Percentiles rank a stretch among this genome's conserved stretches.
These are phyloP conservation scores for Psidium guajava DNA, from an alignment of 345 rosid species.

Conservation along the genomic window DNA sequence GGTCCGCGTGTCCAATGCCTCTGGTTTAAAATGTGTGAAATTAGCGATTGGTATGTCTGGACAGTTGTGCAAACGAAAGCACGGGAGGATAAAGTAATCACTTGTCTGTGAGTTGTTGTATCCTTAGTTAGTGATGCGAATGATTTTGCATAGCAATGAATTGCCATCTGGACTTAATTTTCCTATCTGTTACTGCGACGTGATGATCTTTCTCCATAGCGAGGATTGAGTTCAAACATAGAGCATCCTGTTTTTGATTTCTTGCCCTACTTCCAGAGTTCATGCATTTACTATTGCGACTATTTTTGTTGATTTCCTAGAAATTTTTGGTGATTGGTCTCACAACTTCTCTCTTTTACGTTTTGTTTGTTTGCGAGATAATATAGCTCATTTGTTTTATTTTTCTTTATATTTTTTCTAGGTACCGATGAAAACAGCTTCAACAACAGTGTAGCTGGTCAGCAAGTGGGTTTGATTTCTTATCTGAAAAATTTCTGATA, in stretches of 20 bases:
- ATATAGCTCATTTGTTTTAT: background rate
- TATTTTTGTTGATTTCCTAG: background rate
- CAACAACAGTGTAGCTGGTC: conserved; percentile 88
- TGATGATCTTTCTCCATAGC: background rate
- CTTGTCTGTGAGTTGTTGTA: background rate
- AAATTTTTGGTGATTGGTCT: background rate
- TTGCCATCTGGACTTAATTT: background rate
- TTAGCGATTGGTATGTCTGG: background rate
- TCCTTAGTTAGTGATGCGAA: background rate
- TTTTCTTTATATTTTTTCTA: conserved; percentile 10
- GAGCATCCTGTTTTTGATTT: background rate
- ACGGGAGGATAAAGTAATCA: background rate
- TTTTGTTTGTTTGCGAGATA: background rate
- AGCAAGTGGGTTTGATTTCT: conserved; percentile 58
- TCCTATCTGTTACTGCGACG: background rate
- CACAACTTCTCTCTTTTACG: background rate
- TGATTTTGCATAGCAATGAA: background rate
- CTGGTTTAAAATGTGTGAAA: background rate
- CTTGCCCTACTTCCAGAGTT: background rate
- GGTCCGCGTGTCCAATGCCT: background rate
- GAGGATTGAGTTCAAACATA: background rate
- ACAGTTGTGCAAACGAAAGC: background rate
- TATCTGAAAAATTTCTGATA: background rate
- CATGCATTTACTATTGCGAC: background rate
- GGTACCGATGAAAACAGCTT: conserved; percentile 90